phyloP scores from a whole-genome alignment of 495 filamentous ascomycete species.

The Penicillium turbatum region DNA sequence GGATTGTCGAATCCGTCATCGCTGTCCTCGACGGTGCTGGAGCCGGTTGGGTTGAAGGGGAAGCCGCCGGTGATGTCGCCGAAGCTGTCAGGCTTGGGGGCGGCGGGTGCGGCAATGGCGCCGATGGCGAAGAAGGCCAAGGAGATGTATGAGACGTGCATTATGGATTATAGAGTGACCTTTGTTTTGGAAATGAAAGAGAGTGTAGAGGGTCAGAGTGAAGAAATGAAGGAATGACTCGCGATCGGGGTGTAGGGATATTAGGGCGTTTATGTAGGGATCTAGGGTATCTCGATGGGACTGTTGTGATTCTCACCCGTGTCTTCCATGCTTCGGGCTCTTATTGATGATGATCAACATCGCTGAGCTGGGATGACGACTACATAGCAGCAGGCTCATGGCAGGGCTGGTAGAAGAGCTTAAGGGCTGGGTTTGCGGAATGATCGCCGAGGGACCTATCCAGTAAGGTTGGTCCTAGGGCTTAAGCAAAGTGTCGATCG shows the following conservation, averaged over 20 bases:
- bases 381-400: constrained; percentile 21
- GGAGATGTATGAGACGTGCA: constrained; percentile 25
- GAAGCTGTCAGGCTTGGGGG: constrained; percentile 14
- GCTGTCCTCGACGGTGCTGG: constrained; percentile 6
- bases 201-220: constrained; percentile 14
- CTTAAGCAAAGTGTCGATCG: background rate
- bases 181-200: constrained; percentile 9
- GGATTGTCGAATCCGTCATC: constrained; percentile 18
- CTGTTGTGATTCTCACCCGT: constrained; percentile 12
- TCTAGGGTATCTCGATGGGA: background rate
- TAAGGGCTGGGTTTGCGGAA: constrained; percentile 14
- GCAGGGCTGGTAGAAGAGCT: constrained; percentile 5
- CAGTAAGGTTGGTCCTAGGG: background rate
- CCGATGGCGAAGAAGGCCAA: constrained; percentile 23
- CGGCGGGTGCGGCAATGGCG: constrained; percentile 20
- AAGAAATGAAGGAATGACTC: constrained; percentile 6
- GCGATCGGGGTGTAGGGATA: constrained; percentile 10
- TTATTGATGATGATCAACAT: constrained; percentile 17
- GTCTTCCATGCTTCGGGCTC: constrained; percentile 20
- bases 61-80: constrained; percentile 6
- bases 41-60: constrained; percentile 15
- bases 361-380: constrained; percentile 12
- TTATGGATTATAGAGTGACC: constrained; percentile 4
- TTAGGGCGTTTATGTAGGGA: constrained; percentile 16
- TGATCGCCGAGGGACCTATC: constrained; percentile 16